A percentile compares a stretch with the other conserved stretches of the same genome.
Evolutionary conservation across 169 alveolate species (phyloP).

Genomic region (Plasmodium fragile): DNA sequence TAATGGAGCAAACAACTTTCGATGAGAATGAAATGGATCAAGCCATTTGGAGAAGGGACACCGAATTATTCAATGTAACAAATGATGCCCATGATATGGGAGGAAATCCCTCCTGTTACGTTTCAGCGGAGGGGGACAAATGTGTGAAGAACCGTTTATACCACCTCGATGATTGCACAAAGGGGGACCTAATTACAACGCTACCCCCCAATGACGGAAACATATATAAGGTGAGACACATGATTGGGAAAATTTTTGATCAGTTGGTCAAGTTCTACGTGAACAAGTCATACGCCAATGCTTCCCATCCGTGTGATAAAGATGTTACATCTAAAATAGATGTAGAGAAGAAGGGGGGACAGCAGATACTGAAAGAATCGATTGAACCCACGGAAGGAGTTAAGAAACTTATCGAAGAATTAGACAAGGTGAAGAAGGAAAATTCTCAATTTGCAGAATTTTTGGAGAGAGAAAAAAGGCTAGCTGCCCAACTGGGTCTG

Average conservation of each 20-base stretch:
- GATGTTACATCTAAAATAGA: not conserved
- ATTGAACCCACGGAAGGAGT: not conserved
- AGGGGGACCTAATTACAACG: not conserved
- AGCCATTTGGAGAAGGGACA: not conserved
- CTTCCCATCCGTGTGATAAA: not conserved
- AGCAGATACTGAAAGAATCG: no score
- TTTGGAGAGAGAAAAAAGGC: constrained; percentile 57
- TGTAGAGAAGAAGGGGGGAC: not conserved
- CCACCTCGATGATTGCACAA: not conserved
- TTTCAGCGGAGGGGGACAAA: not conserved
- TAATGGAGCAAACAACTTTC: not conserved
- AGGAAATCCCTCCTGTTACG: not conserved
- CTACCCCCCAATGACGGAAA: not conserved
- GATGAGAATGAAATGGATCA: not conserved
- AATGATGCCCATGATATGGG: not conserved
- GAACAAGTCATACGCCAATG: not conserved
- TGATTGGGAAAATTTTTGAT: not conserved
- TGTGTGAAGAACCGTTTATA: not conserved
- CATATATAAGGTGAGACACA: constrained; percentile 3
- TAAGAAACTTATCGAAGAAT: not conserved
- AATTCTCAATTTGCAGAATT: not conserved
- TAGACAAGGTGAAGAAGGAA: not conserved
- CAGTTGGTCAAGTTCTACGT: not conserved
- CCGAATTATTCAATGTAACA: not conserved
- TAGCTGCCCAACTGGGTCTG: not conserved